Base-by-base conservation (phyloP, 1,284 basidiomycete species). In the Microbotryomycetes sp. region DNA sequence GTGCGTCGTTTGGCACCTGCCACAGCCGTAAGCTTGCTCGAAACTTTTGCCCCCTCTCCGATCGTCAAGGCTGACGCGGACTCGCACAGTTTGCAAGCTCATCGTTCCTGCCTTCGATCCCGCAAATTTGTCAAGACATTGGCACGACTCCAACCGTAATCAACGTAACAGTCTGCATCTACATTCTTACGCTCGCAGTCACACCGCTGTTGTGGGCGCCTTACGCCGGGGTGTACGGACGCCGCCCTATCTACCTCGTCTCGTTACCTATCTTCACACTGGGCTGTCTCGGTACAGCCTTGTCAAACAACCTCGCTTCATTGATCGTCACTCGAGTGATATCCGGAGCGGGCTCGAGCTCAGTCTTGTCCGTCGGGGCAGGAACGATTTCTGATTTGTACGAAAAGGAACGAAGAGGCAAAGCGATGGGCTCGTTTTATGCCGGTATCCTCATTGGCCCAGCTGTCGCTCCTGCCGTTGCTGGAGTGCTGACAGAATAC, bases 21-120 rank as follows among this genome's bases (percentile, higher is more conserved):
- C n/a, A n/a, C n/a, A n/a, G n/a, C n/a, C n/a, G n/a, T n/a, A n/a
- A n/a, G n/a, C n/a, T n/a, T n/a, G n/a, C n/a, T n/a, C n/a, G n/a
- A 45, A 45, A 31, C 29, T 27, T 30, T 26, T 59, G 27, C 15
- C 30, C 4, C 5, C 31, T 24, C 16, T 4, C n/a, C 23, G 24
- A 41, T 9, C 26, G 5, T 23, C 28, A 15, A 4, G 2, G 11
- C 21, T 13, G 21, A 27, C 29, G 26, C 23, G 23, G 45, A 48
- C 23, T 41, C 23, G 13, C 68, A 88, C 85, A 85, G 28, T 83
- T 88, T 70, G 81, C 85, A 0, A 80, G 83, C 2, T 82, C 83
- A 4, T 81, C 83, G 2, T 87, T 88, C 73, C 78, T 86, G 3
- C 87, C 86, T 0, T 81, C 82, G 0, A 85, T 88, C 52, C 84